Percentiles rank a stretch among this genome's conserved stretches.
Evolutionary conservation across 1,284 basidiomycete genomes (phyloP).

Genomic region (Ceratobasidium sp.): DNA sequence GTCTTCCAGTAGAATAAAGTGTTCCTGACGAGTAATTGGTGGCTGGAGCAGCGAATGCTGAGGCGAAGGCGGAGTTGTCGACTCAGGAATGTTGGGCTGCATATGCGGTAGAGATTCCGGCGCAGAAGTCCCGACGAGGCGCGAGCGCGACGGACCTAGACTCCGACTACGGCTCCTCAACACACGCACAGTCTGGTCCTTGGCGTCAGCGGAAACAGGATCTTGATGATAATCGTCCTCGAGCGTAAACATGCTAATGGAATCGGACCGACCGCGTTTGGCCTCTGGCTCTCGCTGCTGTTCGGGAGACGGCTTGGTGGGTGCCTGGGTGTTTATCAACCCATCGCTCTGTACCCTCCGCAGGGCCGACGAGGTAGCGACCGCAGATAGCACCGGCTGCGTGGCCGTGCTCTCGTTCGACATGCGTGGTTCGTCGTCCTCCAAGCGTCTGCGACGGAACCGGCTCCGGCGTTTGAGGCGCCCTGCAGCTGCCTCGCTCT

Average conservation of each 20-base stretch:
- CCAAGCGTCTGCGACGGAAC: conserved; percentile 31
- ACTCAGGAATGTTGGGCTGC: conserved; percentile 33
- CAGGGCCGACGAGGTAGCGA: conserved; percentile 50
- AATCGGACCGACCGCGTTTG: conserved; percentile 34
- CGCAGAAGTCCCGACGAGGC: conserved; percentile 14
- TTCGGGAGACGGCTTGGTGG: conserved; percentile 25
- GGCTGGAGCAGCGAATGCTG: conserved; percentile 40
- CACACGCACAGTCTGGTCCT: neutral
- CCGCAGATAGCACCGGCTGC: neutral
- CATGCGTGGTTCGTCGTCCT: conserved; percentile 19
- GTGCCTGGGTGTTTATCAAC: conserved; percentile 7
- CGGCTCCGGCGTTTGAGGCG: conserved; percentile 25
- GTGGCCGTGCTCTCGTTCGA: neutral
- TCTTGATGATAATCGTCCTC: conserved; percentile 51
- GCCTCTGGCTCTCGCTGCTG: conserved; percentile 16
- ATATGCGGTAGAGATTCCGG: conserved; percentile 17
- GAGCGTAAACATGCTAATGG: conserved; percentile 51
- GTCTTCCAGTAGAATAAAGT: conserved; percentile 99
- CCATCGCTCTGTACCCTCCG: conserved; percentile 70
- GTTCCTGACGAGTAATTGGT: conserved; percentile 81
- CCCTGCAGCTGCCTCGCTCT: conserved; percentile 11
- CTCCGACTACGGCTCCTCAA: conserved; percentile 37
- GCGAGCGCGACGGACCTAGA: conserved; percentile 27
- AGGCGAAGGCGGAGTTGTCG: conserved; percentile 45
- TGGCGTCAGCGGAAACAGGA: conserved; percentile 17